Percentiles rank a stretch among this genome's conserved stretches.
Conservation (phyloP, 2,329 filamentous ascomycete genomes). For the Trichothecium sympodiale region DNA sequence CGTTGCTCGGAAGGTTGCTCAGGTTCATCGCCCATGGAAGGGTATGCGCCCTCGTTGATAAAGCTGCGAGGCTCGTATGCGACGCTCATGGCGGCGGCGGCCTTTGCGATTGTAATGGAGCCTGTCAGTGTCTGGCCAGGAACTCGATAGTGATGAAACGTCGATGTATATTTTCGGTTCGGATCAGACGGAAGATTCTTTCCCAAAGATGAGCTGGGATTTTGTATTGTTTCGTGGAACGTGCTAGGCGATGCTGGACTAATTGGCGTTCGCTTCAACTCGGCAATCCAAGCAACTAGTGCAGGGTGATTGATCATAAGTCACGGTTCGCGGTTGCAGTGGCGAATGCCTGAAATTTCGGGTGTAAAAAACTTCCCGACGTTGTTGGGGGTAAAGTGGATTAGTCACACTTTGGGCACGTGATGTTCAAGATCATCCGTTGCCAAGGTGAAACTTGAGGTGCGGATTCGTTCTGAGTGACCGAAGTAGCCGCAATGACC, state of each 20-base stretch:
- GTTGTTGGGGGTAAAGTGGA: not conserved
- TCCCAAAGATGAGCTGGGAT: too few relatives aligned
- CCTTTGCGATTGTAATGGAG: not conserved
- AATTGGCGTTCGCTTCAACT: too few relatives aligned
- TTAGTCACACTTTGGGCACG: too few relatives aligned
- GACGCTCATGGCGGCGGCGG: conserved; percentile 32
- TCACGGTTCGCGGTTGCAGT: conserved; percentile 8
- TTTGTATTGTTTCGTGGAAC: too few relatives aligned
- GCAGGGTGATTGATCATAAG: conserved; percentile 1
- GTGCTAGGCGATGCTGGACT: too few relatives aligned
- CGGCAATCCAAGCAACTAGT: not conserved
- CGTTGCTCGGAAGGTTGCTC: conserved; percentile 29
- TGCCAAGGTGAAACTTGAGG: not conserved
- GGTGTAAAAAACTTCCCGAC: conserved; percentile 15
- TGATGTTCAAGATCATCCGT: too few relatives aligned
- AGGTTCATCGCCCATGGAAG: conserved; percentile 32
- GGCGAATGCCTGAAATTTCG: conserved; percentile 24
- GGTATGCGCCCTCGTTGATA: conserved; percentile 35
- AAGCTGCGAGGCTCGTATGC: conserved; percentile 40
- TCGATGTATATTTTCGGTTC: too few relatives aligned
- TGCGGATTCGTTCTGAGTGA: not conserved
- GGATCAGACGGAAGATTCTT: too few relatives aligned
- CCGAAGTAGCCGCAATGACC: not conserved
- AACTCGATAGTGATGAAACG: too few relatives aligned
- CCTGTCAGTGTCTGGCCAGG: too few relatives aligned